A percentile compares a stretch with the other conserved stretches of the same genome.
These are phyloP conservation scores for Microstegium vimineum DNA, from an alignment of 176 grass and related monocot genomes.

Conservation along the genomic window DNA sequence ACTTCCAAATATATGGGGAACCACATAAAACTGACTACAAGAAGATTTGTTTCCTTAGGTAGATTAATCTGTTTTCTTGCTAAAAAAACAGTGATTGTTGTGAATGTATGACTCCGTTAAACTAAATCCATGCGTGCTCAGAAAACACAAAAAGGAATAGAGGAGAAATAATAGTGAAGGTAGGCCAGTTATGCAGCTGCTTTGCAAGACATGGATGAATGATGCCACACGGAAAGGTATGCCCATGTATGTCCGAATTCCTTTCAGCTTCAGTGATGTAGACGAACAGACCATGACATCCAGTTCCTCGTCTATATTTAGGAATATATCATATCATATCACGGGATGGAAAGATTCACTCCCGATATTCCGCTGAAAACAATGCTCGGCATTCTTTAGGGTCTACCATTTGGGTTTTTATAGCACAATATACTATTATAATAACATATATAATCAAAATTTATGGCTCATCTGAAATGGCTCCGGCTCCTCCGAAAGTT, in stretches of 20 bases:
- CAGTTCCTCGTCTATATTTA: too few relatives aligned
- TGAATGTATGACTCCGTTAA: not conserved
- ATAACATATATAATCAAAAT: too few relatives aligned
- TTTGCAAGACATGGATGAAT: constrained; percentile 20
- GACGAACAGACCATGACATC: not conserved
- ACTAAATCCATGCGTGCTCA: not conserved
- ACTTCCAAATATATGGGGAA: not conserved
- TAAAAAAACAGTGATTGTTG: not conserved
- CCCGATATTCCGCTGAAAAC: too few relatives aligned
- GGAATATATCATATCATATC: too few relatives aligned
- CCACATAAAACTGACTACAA: not conserved
- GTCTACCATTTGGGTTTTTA: too few relatives aligned
- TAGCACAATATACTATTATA: too few relatives aligned
- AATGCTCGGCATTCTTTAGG: too few relatives aligned
- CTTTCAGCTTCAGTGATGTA: constrained; percentile 22
- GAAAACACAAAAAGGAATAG: not conserved
- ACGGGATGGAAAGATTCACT: too few relatives aligned
- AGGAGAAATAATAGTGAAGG: not conserved
- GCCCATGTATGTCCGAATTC: constrained; percentile 8
- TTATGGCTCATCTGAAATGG: too few relatives aligned
- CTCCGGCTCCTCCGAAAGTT: too few relatives aligned
- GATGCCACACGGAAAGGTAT: constrained; percentile 9
- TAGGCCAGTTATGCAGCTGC: constrained; percentile 22
- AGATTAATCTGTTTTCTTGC: too few relatives aligned
- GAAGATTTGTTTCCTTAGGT: not conserved